These are phyloP conservation scores for Saitozyma sp. DNA, from an alignment of 768 basidiomycete species.

Conservation along the genomic window DNA sequence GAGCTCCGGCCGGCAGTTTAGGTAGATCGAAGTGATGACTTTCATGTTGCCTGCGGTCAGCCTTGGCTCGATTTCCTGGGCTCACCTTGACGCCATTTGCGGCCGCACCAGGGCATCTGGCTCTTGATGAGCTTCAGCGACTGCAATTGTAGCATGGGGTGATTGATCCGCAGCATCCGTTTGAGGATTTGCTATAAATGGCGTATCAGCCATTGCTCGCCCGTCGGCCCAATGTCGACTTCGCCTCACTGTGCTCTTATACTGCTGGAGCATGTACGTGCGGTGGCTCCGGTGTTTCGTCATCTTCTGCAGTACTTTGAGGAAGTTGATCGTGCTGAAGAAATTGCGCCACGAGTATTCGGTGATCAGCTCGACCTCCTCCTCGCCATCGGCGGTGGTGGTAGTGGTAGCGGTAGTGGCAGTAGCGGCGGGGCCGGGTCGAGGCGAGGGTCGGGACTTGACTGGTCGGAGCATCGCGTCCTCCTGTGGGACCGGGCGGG, in stretches of 20 bases:
- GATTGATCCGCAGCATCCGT: slow-evolving; percentile 87
- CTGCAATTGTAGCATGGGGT: slow-evolving; percentile 90
- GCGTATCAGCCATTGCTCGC: slow-evolving; percentile 3
- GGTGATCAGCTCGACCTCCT: slow-evolving; percentile 86
- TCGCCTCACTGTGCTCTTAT: slow-evolving; percentile 85
- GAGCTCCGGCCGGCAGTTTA: slow-evolving; percentile 94
- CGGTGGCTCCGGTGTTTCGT: slow-evolving; percentile 92
- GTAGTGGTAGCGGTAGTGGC: not conserved
- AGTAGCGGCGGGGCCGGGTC: not conserved
- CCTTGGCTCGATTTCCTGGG: not conserved
- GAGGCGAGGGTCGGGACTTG: not conserved
- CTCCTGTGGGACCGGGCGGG: slow-evolving; percentile 62
- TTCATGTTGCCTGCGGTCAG: slow-evolving; percentile 87
- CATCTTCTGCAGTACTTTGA: slow-evolving; percentile 95
- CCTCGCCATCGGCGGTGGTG: slow-evolving; percentile 59
- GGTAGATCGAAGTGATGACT: slow-evolving; percentile 95
- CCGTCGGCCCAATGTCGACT: not conserved
- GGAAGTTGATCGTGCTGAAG: slow-evolving; percentile 94
- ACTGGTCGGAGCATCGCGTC: slow-evolving; percentile 64
- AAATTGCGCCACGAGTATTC: slow-evolving; percentile 99
- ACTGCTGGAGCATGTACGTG: slow-evolving; percentile 93
- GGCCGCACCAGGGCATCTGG: slow-evolving; percentile 95
- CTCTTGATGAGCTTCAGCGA: slow-evolving; percentile 97
- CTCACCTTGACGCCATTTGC: slow-evolving; percentile 96
- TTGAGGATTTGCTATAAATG: slow-evolving; percentile 80